Base-by-base conservation (phyloP, 2,329 filamentous ascomycete genomes). In the Ustulina deusta region DNA sequence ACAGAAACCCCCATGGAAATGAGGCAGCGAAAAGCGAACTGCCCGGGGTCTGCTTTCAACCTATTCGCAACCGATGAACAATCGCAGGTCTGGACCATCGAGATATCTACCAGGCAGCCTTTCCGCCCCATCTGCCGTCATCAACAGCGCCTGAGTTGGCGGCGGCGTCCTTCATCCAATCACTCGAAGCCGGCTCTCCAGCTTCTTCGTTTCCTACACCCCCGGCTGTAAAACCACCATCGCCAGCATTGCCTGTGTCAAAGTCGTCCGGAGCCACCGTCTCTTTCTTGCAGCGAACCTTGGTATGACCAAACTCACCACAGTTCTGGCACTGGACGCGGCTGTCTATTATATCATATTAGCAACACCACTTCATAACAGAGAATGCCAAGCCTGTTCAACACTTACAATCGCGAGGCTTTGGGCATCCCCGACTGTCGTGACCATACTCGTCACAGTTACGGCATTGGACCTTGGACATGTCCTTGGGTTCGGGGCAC, bases 281-380 rank as follows among this genome's bases (percentile, higher is more conserved):
- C 48, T 65, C 65, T 48, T 73, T 69, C 71, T 74, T 76, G 77
- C 83, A 84, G 63, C 75, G 72, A 57, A 78, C 77, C 71, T 81
- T 80, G 70, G 76, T 81, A 69, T 85, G 83, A 3, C 83, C 83
- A 76, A 79, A 81, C 76, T 85, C 73, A 57, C 82, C 78, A 71
- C 89, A 90, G 77, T 89, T 89, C 62, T 76, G 79, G 79, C 89
- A 90, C 76, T 87, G 85, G 66, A 89, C 81, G 7, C 86, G 83
- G n/a, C 82, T 80, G 51, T 82, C 84, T 83, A 65, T 72, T 22
- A 38, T 48, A 59, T 15, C 38, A 17, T 56, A 68, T 80, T 65
- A 77, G 76, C 32, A 38, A 63, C 36, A 34, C 59, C 10, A 6
- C 7, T 51, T 61, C 13, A 25, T 10, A 1, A 11, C 17, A 54